These are phyloP conservation scores for Adansonia madagascariensis DNA, from an alignment of 441 rosid species.

Conservation along the genomic window DNA sequence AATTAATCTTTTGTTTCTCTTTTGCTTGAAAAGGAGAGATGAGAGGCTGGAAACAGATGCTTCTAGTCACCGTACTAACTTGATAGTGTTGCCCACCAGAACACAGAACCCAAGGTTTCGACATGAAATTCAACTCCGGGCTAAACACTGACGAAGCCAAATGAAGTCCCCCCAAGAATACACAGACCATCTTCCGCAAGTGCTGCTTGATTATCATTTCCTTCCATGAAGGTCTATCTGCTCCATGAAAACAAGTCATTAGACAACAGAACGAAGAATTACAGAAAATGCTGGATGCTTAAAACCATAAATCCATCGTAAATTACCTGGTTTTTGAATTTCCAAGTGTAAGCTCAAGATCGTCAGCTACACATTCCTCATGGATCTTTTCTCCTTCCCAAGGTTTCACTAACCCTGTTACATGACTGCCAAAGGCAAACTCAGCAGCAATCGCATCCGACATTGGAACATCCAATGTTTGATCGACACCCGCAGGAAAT, in stretches of 20 bases:
- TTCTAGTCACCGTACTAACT: slow-evolving; percentile 52
- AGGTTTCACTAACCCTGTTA: slow-evolving; percentile 73
- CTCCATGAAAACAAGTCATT: slow-evolving; percentile 21
- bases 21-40: not conserved
- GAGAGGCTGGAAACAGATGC: slow-evolving; percentile 21
- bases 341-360: slow-evolving; percentile 92
- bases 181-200: slow-evolving; percentile 20
- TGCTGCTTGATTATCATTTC: not conserved
- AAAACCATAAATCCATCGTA: not conserved
- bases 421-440: slow-evolving; percentile 77
- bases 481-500: slow-evolving; percentile 69
- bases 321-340: slow-evolving; percentile 71
- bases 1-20: slow-evolving; percentile 36
- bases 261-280: not conserved
- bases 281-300: not conserved
- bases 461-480: slow-evolving; percentile 79
- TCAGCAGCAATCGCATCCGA: slow-evolving; percentile 71
- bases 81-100: slow-evolving; percentile 36
- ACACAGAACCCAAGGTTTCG: slow-evolving; percentile 26
- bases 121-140: slow-evolving; percentile 26
- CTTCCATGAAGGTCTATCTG: slow-evolving; percentile 34
- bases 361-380: slow-evolving; percentile 86
- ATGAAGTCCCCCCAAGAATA: slow-evolving; percentile 20
- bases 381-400: slow-evolving; percentile 99
- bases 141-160: slow-evolving; percentile 20